Evolutionary conservation across 2,329 filamentous ascomycete genomes (phyloP), one percentile per base, ranked within the genome.

Genomic region (Cephalotrichum gorgonifer): DNA sequence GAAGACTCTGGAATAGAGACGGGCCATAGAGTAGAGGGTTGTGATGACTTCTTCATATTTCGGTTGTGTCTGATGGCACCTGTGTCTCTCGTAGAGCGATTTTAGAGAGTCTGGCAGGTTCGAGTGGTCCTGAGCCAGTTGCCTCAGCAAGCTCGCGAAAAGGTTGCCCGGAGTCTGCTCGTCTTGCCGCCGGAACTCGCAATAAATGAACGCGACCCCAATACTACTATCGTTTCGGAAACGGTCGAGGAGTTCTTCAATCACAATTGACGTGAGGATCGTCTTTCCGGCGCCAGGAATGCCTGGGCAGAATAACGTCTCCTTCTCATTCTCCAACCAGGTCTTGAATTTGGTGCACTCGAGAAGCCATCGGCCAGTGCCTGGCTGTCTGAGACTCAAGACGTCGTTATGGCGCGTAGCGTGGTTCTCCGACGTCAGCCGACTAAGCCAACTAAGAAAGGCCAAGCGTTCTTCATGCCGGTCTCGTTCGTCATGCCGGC

Each of bases 241-340:
- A 7, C 14, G 7, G 8, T 7, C 28, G 14, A 7, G 38, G 11
- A 42, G 17, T 3, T 42, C 4, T 4, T 42, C 38, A 20, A 42
- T 20, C 14, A 42, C 38, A 3, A 42, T 42, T 4, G 38, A 42
- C 8, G 38, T 42, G 17, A 42, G 38, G 14, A 20, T 20, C 5
- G 38, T 42, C 38, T 42, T 42, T 8, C 38, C 38, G 3, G 38
- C 12, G 3, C 38, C 57, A 50, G 56, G 42, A 12, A 55, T 42
- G 12, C 38, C 38, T 20, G 38, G 14, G 8, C 38, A 42, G 14
- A 42, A 42, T 4, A 42, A 20, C 8, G 38, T 42, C 38, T 42
- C 4, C 14, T 20, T 20, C 8, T 7, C 8, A 31, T 31, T 31
- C 28, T 7, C 7, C 14, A 31, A 14, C 28, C 28, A 31, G 14